Evolutionary conservation across 306 rosid genomes (phyloP).

Genomic region (Cicer yamashitae): DNA sequence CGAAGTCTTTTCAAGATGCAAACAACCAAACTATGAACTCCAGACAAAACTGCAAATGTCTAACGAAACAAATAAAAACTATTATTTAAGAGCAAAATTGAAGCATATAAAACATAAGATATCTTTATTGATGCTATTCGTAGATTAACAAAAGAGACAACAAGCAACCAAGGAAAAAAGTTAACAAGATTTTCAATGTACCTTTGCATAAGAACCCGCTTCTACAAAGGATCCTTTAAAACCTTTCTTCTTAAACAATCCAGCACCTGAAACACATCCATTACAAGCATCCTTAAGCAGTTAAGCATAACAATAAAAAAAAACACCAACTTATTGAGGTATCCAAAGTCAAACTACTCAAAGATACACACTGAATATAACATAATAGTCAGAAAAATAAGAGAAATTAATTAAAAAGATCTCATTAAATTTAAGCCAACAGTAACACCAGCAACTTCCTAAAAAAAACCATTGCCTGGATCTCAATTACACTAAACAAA

Average conservation of each 20-base stretch:
- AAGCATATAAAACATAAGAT: not conserved
- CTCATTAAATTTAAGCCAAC: conserved; percentile 1
- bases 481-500: conserved; percentile 31
- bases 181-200: conserved; percentile 40
- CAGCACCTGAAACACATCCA: conserved; percentile 71
- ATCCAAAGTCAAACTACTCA: conserved; percentile 10
- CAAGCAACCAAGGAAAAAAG: conserved; percentile 29
- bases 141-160: not conserved
- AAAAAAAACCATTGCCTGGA: conserved; percentile 6
- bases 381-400: not conserved
- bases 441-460: conserved; percentile 27
- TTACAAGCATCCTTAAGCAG: conserved; percentile 38
- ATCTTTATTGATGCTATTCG: not conserved
- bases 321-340: not conserved
- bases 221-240: conserved; percentile 90
- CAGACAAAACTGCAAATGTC: conserved; percentile 98
- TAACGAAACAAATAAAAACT: conserved; percentile 39
- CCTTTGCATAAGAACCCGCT: conserved; percentile 92
- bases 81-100: not conserved
- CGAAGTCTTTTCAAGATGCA: conserved; percentile 89
- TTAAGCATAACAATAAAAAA: conserved; percentile 36
- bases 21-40: conserved; percentile 95
- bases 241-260: conserved; percentile 86
- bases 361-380: conserved; percentile 9
- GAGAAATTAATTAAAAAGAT: not conserved